These are phyloP conservation scores for Macrophomina pseudophaseolina DNA, from an alignment of 2,329 filamentous ascomycete genomes.

Conservation along the genomic window DNA sequence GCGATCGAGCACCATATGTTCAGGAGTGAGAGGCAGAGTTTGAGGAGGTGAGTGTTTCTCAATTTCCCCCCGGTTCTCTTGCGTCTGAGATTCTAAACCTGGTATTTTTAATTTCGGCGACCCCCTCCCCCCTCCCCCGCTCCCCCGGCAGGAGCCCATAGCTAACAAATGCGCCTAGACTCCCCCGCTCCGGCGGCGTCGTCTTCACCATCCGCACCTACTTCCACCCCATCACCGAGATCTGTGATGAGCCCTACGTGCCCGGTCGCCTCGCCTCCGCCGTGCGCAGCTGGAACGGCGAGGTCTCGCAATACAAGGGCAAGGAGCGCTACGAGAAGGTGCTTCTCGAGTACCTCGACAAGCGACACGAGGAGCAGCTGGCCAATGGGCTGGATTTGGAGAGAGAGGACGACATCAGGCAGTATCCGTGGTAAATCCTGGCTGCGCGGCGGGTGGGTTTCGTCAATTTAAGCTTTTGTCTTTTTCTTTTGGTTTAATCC, in stretches of 20 bases:
- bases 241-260: conserved; percentile 74
- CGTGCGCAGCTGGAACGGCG: conserved; percentile 79
- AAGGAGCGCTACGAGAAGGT: conserved; percentile 75
- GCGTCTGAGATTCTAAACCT: no score
- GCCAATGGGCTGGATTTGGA: conserved; percentile 67
- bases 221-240: conserved; percentile 72
- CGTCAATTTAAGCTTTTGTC: background rate
- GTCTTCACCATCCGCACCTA: conserved; percentile 83
- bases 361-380: conserved; percentile 74
- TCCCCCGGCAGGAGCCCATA: no score
- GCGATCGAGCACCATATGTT: conserved; percentile 77
- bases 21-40: conserved; percentile 74
- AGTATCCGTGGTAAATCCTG: conserved; percentile 63
- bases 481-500: background rate
- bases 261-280: conserved; percentile 79
- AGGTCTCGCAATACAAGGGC: conserved; percentile 79
- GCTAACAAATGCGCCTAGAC: conserved; percentile 31
- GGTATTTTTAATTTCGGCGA: no score
- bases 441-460: background rate
- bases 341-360: conserved; percentile 76
- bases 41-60: conserved; percentile 56
- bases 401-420: conserved; percentile 63
- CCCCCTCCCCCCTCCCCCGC: no score
- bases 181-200: conserved; percentile 53
- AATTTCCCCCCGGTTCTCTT: no score